Conservation (phyloP, 1,139 yeast species). For the Taiozyma onychis region DNA sequence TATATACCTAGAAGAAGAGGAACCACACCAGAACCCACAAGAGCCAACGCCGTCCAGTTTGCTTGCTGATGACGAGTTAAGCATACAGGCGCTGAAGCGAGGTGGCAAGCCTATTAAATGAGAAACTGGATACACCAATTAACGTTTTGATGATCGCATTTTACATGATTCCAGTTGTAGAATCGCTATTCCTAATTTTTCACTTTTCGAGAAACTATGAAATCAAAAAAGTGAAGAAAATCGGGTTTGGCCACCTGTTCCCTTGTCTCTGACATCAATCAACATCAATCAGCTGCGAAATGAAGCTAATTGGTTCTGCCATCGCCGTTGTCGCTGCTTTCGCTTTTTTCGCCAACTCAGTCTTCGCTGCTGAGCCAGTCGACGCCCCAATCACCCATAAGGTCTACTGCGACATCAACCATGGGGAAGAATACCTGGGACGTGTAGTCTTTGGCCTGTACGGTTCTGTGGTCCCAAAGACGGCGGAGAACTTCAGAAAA, state of each 20-base stretch:
- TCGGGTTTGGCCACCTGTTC: neutral
- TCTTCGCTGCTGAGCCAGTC: slow-evolving; percentile 22
- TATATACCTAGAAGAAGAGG: slow-evolving; percentile 14
- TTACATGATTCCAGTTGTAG: neutral
- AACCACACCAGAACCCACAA: neutral
- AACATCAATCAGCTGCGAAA: neutral
- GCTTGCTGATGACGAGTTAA: slow-evolving; percentile 7
- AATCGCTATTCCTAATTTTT: neutral
- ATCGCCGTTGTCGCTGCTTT: slow-evolving; percentile 11
- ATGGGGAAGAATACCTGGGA: slow-evolving; percentile 71
- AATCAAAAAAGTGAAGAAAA: neutral
- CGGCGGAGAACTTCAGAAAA: slow-evolving; percentile 77
- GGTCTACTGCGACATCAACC: slow-evolving; percentile 82
- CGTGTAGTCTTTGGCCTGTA: slow-evolving; percentile 75
- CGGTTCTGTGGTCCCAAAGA: slow-evolving; percentile 88
- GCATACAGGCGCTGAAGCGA: slow-evolving; percentile 12
- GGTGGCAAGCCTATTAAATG: slow-evolving; percentile 7
- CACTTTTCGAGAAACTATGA: neutral
- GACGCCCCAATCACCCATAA: slow-evolving; percentile 63
- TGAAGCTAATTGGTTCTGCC: slow-evolving; percentile 12
- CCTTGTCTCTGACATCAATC: neutral
- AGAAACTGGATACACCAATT: neutral
- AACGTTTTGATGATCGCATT: neutral
- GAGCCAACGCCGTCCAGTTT: neutral
- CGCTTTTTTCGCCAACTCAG: slow-evolving; percentile 4